Percentiles rank a stretch among this genome's conserved stretches.
Evolutionary conservation across 441 rosid genomes (phyloP).

Genomic region (Jatropha multifida): DNA sequence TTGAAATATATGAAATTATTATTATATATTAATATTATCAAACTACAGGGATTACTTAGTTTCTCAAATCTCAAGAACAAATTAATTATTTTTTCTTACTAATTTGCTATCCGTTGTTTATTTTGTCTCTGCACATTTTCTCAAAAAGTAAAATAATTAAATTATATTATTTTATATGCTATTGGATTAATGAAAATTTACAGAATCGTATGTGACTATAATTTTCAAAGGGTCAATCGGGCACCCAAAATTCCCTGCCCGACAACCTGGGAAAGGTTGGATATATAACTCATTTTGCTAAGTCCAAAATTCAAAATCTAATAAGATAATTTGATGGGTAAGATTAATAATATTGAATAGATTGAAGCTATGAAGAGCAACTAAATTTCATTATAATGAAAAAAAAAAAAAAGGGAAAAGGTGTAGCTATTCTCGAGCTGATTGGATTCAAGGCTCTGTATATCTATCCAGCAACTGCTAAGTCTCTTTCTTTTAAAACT

Average conservation of each 20-base stretch:
- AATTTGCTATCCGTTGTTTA: too few relatives aligned
- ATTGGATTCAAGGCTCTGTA: neutral
- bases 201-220: too few relatives aligned
- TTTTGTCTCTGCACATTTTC: too few relatives aligned
- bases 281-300: neutral
- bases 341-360: neutral
- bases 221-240: neutral
- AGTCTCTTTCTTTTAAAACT: slow-evolving; percentile 43
- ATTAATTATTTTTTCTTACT: too few relatives aligned
- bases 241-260: neutral
- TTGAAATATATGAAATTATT: too few relatives aligned
- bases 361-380: neutral
- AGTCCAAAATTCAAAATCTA: neutral
- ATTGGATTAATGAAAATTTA: too few relatives aligned
- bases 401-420: neutral
- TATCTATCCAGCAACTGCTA: neutral
- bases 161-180: too few relatives aligned
- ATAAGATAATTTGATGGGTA: neutral
- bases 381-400: neutral
- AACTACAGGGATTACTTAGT: too few relatives aligned
- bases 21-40: too few relatives aligned
- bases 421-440: neutral
- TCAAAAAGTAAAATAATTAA: too few relatives aligned
- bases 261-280: neutral
- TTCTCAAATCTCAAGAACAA: too few relatives aligned